These are phyloP conservation scores for Botryosphaeria dothidea DNA, from an alignment of 2,329 filamentous ascomycete species.

Conservation along the genomic window DNA sequence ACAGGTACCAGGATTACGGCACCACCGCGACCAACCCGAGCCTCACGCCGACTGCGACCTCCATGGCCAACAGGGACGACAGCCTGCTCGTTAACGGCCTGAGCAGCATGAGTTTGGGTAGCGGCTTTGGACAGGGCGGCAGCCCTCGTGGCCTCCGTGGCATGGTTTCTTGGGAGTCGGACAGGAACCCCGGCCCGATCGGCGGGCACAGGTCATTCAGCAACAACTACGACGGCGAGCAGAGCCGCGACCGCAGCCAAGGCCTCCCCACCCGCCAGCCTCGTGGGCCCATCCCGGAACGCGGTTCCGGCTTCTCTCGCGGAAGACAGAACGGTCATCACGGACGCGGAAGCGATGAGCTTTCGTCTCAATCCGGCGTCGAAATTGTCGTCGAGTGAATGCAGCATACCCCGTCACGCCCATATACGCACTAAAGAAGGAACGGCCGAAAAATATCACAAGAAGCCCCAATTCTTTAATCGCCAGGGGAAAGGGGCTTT, in stretches of 20 bases:
- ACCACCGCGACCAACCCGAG: conserved; percentile 66
- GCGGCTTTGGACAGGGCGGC: conserved; percentile 48
- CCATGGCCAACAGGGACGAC: conserved; percentile 56
- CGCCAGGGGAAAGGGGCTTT: conserved; percentile 17
- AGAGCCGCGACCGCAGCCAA: conserved; percentile 50
- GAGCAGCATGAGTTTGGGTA: conserved; percentile 59
- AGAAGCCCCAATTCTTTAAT: conserved; percentile 20
- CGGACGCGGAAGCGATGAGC: conserved; percentile 63
- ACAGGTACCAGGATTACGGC: conserved; percentile 60
- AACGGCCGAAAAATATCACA: conserved; percentile 18
- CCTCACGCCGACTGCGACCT: conserved; percentile 60
- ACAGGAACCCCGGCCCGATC: conserved; percentile 60
- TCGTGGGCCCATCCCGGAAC: conserved; percentile 61
- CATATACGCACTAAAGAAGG: conserved; percentile 18
- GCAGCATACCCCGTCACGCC: conserved; percentile 19
- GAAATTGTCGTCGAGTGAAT: conserved; percentile 62
- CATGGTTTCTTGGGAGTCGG: conserved; percentile 62
- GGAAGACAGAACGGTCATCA: conserved; percentile 63
- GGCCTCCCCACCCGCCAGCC: conserved; percentile 60
- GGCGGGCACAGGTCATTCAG: conserved; percentile 66
- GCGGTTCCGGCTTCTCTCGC: conserved; percentile 58
- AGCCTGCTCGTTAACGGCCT: conserved; percentile 64
- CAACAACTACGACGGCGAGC: conserved; percentile 55
- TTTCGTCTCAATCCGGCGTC: conserved; percentile 60
- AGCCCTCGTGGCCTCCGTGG: conserved; percentile 62